Evolutionary conservation across 352 stramenopile species (phyloP), one percentile per base, ranked within the genome.

Genomic region (Aphanomyces stellatus): DNA sequence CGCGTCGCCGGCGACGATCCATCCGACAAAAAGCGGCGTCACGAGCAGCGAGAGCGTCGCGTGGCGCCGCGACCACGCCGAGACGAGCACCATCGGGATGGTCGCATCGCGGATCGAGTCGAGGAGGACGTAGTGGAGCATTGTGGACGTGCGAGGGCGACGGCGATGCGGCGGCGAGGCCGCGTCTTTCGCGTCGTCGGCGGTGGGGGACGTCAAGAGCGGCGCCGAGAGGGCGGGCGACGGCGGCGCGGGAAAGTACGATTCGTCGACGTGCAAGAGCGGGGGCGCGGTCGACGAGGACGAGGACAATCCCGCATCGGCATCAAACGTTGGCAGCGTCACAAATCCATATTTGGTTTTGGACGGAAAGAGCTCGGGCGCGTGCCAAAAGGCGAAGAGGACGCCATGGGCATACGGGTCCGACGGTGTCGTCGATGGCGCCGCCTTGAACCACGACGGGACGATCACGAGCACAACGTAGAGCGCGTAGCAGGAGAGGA

Each of bases 21-120:
- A 87, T 27, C 77, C 63, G n/a, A 98, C 72, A 65, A 97, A 92
- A 4, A 97, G 28, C 2, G 93, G 91, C 42, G 91, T 90, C 11
- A 91, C 78, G 28, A 89, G 69, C 5, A 91, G 75, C 15, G 87
- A 93, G 24, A 98, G 22, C 3, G 87, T 87, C 17, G 96, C 88
- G 27, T 96, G 79, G 2, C 77, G 76, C 13, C 95, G 82, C 2
- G 85, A 96, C 81, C 81, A 94, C 4, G 72, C 77, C 1, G 87
- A 79, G 19, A 77, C 65, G 55, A 91, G 82, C 2, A 95, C 66
- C 19, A 91, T 70, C 15, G 85, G 87, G 15, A 91, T 76, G 4
- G 83, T 92, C 25, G 85, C 46, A 61, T 93, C 82, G 22, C 85
- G 80, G 24, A 80, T 33, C 0, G 88, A 40, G 43, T 88, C 73